phyloP scores from a whole-genome alignment of 179 eudicot genomes.

The Spinacia oleracea region DNA sequence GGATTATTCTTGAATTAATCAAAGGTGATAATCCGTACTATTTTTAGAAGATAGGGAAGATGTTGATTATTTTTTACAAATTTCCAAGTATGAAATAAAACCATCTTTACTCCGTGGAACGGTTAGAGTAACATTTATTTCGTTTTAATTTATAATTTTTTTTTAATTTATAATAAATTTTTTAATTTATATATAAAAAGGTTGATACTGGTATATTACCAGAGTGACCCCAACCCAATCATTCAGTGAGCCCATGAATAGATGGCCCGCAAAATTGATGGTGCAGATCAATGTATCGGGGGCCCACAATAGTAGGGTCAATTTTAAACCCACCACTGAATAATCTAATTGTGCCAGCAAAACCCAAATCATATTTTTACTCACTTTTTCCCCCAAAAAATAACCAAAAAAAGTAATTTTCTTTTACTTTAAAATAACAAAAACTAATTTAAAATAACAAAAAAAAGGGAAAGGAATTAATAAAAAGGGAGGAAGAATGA shows the following conservation, averaged over 20 bases:
- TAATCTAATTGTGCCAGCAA: constrained; percentile 61
- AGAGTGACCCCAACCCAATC: constrained; percentile 55
- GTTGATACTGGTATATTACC: constrained; percentile 30
- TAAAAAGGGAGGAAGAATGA: constrained; percentile 42
- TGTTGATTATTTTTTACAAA: too few species aligned
- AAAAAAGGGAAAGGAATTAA: not conserved
- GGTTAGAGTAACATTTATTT: too few species aligned
- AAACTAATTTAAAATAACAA: not conserved
- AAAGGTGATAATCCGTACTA: too few species aligned
- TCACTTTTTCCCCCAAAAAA: not conserved
- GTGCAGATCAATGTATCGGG: constrained; percentile 41
- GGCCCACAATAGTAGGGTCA: constrained; percentile 47
- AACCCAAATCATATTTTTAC: constrained; percentile 1
- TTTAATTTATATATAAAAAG: too few species aligned
- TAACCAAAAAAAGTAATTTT: not conserved
- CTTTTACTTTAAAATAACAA: not conserved
- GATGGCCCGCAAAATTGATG: constrained; percentile 47
- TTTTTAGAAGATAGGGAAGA: too few species aligned
- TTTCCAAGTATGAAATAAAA: too few species aligned
- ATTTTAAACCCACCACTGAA: constrained; percentile 51
- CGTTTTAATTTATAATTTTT: too few species aligned
- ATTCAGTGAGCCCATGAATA: constrained; percentile 58
- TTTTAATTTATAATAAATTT: too few species aligned
- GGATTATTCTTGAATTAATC: too few species aligned
- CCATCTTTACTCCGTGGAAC: too few species aligned